Evolutionary conservation across 2,329 filamentous ascomycete species (phyloP).

Genomic region (Phoma sp.): DNA sequence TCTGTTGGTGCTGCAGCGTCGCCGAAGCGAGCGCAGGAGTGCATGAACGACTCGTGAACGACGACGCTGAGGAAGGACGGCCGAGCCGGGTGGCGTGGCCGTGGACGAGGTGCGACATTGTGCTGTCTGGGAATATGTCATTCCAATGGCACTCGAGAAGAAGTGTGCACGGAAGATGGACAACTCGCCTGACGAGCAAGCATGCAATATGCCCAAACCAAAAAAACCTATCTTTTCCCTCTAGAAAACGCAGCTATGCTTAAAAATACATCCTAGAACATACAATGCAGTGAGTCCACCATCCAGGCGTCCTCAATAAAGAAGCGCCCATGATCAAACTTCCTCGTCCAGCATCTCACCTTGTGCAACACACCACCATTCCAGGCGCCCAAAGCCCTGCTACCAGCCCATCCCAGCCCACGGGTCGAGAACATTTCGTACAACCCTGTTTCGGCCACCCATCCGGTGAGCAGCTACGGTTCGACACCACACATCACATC

Average conservation of each 20-base stretch:
- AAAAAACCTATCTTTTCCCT: too few species aligned
- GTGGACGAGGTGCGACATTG: constrained; percentile 1
- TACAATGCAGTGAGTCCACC: constrained; percentile 16
- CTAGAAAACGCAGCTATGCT: too few species aligned
- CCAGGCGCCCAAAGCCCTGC: constrained; percentile 14
- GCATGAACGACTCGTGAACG: constrained; percentile 16
- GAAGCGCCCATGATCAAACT: too few species aligned
- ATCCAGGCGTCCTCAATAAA: too few species aligned
- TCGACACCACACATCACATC: too few species aligned
- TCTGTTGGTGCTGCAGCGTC: constrained; percentile 10
- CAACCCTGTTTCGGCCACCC: constrained; percentile 1
- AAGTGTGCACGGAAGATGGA: too few species aligned
- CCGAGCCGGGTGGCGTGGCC: constrained; percentile 3
- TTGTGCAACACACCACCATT: constrained; percentile 21
- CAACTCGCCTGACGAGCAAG: too few species aligned
- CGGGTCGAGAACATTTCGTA: constrained; percentile 6
- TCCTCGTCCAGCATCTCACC: too few species aligned
- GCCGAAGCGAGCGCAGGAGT: constrained; percentile 13
- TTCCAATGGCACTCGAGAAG: too few species aligned
- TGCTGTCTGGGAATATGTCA: constrained; percentile 2
- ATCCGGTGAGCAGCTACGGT: constrained; percentile 3
- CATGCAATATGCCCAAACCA: too few species aligned
- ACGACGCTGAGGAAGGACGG: constrained; percentile 4
- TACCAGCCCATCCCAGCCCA: constrained; percentile 17
- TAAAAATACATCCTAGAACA: too few species aligned